A percentile compares a stretch with the other conserved stretches of the same genome.
Evolutionary conservation across 768 basidiomycete species (phyloP).

Genomic region (Lactifluus echinatus): DNA sequence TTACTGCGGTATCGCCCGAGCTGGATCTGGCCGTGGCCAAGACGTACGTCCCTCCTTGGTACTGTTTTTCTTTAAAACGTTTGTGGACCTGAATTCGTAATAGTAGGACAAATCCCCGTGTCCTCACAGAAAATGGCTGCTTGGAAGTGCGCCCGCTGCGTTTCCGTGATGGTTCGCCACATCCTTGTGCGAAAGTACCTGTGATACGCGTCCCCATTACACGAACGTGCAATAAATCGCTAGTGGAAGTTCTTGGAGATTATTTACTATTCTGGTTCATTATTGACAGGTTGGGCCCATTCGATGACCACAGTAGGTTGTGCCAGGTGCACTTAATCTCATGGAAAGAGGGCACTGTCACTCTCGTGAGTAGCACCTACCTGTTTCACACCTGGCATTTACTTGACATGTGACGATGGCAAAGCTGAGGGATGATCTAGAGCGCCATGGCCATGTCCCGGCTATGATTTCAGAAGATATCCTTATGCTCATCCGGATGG

Average conservation of each 20-base stretch:
- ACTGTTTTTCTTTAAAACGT: no score
- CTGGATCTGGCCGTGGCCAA: background rate
- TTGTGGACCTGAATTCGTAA: no score
- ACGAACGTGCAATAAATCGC: background rate
- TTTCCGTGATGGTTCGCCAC: background rate
- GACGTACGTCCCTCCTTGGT: background rate
- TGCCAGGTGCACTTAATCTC: background rate
- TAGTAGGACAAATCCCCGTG: no score
- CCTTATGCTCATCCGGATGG: background rate
- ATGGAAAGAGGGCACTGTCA: constrained; percentile 7
- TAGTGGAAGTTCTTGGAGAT: background rate
- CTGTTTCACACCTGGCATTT: background rate
- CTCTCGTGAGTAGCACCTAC: background rate
- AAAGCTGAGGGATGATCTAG: background rate
- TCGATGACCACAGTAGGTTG: background rate
- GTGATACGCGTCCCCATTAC: background rate
- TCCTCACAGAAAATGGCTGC: no score
- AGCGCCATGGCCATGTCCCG: background rate
- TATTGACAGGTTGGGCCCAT: background rate
- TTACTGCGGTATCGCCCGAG: no score
- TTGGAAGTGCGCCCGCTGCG: background rate
- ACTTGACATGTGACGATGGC: no score
- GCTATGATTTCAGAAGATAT: constrained; percentile 1
- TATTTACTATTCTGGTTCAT: background rate
- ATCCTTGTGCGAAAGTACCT: background rate